phyloP scores from a whole-genome alignment of 352 stramenopile species.

The Phytophthora pistaciae region DNA sequence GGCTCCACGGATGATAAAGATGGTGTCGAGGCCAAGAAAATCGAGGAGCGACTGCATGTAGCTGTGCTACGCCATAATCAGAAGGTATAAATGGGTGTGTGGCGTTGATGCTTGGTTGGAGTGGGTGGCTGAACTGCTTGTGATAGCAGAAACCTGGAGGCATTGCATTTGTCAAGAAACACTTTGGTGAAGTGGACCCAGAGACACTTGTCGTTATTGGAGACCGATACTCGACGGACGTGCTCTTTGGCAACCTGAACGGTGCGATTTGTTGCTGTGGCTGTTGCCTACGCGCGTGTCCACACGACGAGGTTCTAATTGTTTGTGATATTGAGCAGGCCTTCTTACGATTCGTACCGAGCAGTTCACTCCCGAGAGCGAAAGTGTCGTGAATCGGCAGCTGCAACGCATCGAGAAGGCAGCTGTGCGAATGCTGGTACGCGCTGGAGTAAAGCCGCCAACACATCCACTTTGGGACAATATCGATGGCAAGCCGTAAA shows the following conservation, averaged over 20 bases:
- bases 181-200: conserved; percentile 84
- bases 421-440: conserved; percentile 57
- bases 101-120: not conserved
- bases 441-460: conserved; percentile 48
- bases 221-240: conserved; percentile 97
- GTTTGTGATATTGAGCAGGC: conserved; percentile 50
- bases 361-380: conserved; percentile 73
- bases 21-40: conserved; percentile 81
- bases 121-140: conserved; percentile 2
- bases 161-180: conserved; percentile 85
- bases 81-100: conserved; percentile 64
- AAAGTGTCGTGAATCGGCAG: conserved; percentile 72
- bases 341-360: conserved; percentile 97
- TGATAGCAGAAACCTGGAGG: conserved; percentile 90
- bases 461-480: conserved; percentile 56
- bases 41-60: conserved; percentile 86
- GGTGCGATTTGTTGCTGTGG: conserved; percentile 39
- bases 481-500: conserved; percentile 14
- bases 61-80: conserved; percentile 91
- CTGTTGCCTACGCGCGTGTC: not conserved
- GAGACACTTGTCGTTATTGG: conserved; percentile 95
- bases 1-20: conserved; percentile 92
- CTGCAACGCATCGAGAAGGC: conserved; percentile 79
- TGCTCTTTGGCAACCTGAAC: conserved; percentile 98
- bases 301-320: conserved; percentile 5